These are phyloP conservation scores for Podochytrium sp. DNA, from an alignment of 192 early-diverging fungal genomes.

Conservation along the genomic window DNA sequence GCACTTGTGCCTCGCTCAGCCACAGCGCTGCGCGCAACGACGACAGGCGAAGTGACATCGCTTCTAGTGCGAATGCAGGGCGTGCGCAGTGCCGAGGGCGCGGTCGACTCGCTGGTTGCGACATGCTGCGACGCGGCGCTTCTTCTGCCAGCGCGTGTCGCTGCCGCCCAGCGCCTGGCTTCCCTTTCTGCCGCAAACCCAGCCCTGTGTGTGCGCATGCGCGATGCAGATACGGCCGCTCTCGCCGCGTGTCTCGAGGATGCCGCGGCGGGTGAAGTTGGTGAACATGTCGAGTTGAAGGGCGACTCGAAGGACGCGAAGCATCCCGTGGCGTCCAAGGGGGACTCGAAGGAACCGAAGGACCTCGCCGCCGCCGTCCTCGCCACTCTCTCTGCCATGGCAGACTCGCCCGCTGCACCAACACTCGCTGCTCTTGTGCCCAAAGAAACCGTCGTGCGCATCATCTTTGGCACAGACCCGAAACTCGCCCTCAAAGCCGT, in stretches of 20 bases:
- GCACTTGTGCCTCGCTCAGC: neutral
- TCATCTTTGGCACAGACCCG: neutral
- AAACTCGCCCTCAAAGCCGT: neutral
- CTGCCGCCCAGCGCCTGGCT: neutral
- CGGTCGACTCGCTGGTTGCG: neutral
- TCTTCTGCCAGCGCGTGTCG: neutral
- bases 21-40: neutral
- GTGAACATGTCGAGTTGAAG: neutral
- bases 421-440: neutral
- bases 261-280: neutral
- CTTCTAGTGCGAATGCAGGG: conserved; percentile 1
- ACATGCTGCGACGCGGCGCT: neutral
- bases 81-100: neutral
- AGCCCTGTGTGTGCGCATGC: no score
- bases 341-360: neutral
- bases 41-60: neutral
- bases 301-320: no score
- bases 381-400: neutral
- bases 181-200: no score
- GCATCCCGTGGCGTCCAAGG: no score
- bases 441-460: neutral
- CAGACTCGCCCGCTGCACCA: neutral
- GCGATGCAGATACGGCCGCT: neutral
- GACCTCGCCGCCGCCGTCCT: neutral
- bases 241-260: neutral